These are phyloP conservation scores for Rubroshorea leprosula DNA, from an alignment of 345 rosid genomes.

Conservation along the genomic window DNA sequence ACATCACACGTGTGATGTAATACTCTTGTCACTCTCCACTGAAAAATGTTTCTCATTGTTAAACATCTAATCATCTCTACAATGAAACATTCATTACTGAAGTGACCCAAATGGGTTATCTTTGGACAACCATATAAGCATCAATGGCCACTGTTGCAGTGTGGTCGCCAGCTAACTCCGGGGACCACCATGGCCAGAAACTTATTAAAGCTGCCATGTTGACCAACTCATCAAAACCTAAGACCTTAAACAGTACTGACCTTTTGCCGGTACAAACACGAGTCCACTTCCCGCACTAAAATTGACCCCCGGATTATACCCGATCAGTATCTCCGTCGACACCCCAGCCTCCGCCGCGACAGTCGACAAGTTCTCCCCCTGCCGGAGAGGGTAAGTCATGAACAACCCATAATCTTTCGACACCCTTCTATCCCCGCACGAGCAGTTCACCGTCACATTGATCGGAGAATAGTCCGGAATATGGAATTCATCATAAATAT, in stretches of 20 bases:
- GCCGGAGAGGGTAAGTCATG: conserved; percentile 34
- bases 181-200: background rate
- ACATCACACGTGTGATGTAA: too few relatives aligned
- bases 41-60: too few relatives aligned
- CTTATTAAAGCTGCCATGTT: background rate
- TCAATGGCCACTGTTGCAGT: background rate
- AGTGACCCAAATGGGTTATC: too few relatives aligned
- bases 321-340: conserved; percentile 20
- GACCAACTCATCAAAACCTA: too few relatives aligned
- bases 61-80: too few relatives aligned
- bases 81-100: too few relatives aligned
- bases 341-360: conserved; percentile 24
- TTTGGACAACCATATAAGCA: background rate
- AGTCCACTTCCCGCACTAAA: conserved; percentile 36
- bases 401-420: conserved; percentile 38
- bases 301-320: conserved; percentile 30
- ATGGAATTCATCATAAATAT: too few relatives aligned
- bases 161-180: background rate
- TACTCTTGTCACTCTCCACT: too few relatives aligned
- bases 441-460: conserved; percentile 47
- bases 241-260: conserved; percentile 18
- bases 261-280: conserved; percentile 46
- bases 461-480: conserved; percentile 25
- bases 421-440: conserved; percentile 34
- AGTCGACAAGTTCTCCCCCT: conserved; percentile 24